Evolutionary conservation across 2,329 filamentous ascomycete species (phyloP), one percentile per base, ranked within the genome.

Genomic region (Exophiala spinifera): DNA sequence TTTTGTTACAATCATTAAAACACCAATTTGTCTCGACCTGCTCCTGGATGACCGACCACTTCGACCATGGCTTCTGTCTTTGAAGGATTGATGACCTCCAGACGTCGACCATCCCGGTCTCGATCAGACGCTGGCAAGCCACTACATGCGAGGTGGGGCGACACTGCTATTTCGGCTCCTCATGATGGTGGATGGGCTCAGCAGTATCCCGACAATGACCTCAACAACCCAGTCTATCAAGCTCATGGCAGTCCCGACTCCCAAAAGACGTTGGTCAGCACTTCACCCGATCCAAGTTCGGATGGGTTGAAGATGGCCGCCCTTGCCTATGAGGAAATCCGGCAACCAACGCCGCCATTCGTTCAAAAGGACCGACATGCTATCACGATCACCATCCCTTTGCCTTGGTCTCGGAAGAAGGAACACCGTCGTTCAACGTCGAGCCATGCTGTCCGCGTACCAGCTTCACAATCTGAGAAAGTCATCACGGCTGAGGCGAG

Each of bases 131-230:
- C 55, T 13, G 55, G 49, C 7, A 60, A 60, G 44, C 54, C 55
- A 15, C 46, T 74, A 34, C 67, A 74, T 59, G 63, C 69, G 25
- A 68, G 71, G 58, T 74, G 70, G 68, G 72, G 72, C 3, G 72
- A 74, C 60, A 61, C 65, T 34, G 61, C 69, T 14, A 74, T 74
- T 58, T 70, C 67, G 20, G 69, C 68, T 61, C 72, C 72, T 19
- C 72, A 64, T 36, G 63, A 68, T 36, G 71, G 72, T 20, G 73
- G 71, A n/a, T 74, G 72, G 72, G 74, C 66, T 46, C 57, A 60
- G 42, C 57, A 56, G 42, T 52, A 57, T 23, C 37, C 51, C 1
- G 55, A 57, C 6, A 54, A 51, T n/a, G 55, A 57, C 45, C 13
- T 37, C 4, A 43, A 54, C 49, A 52, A 46, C 13, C 11, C 46